Base-by-base conservation (phyloP, 306 rosid genomes). In the Coriaria nepalensis region DNA sequence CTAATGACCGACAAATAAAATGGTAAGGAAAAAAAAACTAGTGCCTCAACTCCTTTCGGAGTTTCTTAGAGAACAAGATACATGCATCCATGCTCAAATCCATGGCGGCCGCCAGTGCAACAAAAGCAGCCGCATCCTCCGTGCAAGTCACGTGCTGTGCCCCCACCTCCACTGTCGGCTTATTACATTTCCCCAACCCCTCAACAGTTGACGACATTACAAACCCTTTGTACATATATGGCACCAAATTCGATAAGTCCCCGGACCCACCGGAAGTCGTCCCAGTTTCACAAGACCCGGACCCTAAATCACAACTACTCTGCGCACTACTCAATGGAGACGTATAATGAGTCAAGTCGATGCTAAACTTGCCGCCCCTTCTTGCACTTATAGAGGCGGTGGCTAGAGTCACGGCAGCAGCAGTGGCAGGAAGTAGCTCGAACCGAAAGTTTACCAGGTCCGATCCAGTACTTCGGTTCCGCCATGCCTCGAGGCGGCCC, bases 401-500 rank as follows among this genome's bases (percentile, higher is more conserved):
- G 5, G 78, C 70, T 2, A 73, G 52, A 0, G 73, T 64, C 7
- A 60, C 56, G 32, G 67, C 51, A 4, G 68, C 49, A 11, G 55
- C 47, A 6, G 60, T 49, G 12, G 55, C 60, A 2, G 61, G 59
- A 13, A 55, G 62, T 1, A 68, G 65, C 13, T 73, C 74, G 52
- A 73, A 73, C 6, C 57, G 56, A 65, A 55, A 73, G 4, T 74
- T 70, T 29, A 73, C 60, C 0, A 58, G 50, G 60, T 73, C 74
- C 10, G 78, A 54, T 29, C 73, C 61, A 60, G 1, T 20, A 20
- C 67, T 57, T 35, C 68, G 48, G 55, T 63, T 74, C 1, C 73
- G 68, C 74, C 78, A 73, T 0, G 74, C 68, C 71, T 73, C 78
- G 45, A 68, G 78, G 5, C 78, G 74, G 37, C 78, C 78, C 78